Evolutionary conservation across 1,284 basidiomycete species (phyloP), one percentile per base, ranked within the genome.

Genomic region (Ustilago nuda): DNA sequence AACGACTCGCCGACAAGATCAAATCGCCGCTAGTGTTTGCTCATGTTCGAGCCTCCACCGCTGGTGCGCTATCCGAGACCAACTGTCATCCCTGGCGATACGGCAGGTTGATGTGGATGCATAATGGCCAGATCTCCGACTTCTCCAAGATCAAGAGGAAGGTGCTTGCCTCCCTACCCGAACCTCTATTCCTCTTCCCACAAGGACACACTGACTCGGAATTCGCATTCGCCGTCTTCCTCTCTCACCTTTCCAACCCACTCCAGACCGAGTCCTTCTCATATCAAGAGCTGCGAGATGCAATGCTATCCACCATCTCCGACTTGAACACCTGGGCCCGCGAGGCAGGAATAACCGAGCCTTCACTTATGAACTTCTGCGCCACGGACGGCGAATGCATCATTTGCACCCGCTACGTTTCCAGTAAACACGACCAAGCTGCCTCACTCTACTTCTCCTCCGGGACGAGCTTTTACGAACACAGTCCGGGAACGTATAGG

Each of bases 371-470:
- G 92, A 99, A 98, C 85, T 99, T 97, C 84, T 95, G 94, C 81
- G 92, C 98, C 32, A 94, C 94, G 1, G 96, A 98, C 83, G 96
- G 96, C 2, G 90, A 93, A 81, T 93, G 92, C 53, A 93, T 99
- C 15, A 91, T 99, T 15, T 95, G 93, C 8, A 97, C 95, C 2
- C 90, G 96, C 50, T 99, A 99, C 86, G 94, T 99, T 52, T 95
- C 94, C 0, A 95, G 93, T 3, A 90, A 91, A 55, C 91, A 91
- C 7, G 93, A 96, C 68, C 95, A 98, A 86, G 96, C 95, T 1
- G 95, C 96, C 1, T 96, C 94, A 33, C 87, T 98, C 85, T 97
- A 95, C 92, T 98, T 95, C 86, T 95, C 94, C 2, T 95, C 94
- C 1, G 95, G 95, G 1, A 96, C 94, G 8, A 85, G 81, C 13